Conservation (phyloP, 164 flowering plant species). For the Buxus sempervirens region DNA sequence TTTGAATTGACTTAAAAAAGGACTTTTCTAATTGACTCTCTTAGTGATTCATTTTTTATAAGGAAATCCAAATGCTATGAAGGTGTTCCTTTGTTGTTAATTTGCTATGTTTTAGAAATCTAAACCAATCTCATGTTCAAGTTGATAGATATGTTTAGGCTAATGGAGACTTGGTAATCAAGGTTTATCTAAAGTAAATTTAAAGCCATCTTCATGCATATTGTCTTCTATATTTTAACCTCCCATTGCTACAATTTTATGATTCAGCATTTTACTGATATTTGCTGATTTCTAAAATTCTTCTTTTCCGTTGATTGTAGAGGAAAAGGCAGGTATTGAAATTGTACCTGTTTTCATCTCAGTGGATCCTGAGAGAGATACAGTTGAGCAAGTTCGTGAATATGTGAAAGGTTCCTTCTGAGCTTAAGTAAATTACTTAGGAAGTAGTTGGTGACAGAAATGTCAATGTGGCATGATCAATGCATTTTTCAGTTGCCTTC, state of each 20-base stretch:
- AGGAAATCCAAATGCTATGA: background rate
- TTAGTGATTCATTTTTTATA: background rate
- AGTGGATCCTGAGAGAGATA: slow-evolving; percentile 98
- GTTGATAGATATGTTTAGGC: no score
- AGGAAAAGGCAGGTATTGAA: slow-evolving; percentile 60
- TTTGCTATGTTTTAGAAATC: background rate
- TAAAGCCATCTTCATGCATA: background rate
- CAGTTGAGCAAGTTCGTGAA: slow-evolving; percentile 83
- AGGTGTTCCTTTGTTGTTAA: background rate
- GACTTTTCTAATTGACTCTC: background rate
- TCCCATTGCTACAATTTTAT: background rate
- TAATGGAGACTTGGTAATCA: no score
- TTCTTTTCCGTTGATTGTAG: slow-evolving; percentile 32
- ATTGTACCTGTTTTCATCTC: slow-evolving; percentile 87
- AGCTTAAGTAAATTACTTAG: background rate
- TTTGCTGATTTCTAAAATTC: background rate
- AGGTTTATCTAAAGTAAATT: no score
- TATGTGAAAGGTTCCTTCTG: slow-evolving; percentile 75
- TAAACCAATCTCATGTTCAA: background rate
- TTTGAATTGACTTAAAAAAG: no score
- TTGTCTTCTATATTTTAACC: background rate
- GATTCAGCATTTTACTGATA: background rate
- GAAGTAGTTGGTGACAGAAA: background rate
- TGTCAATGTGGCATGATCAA: background rate
- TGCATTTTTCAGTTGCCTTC: background rate